A percentile compares a stretch with the other conserved stretches of the same genome.
Evolutionary conservation across 352 stramenopile genomes (phyloP).

Genomic region (Phytophthora citricola): DNA sequence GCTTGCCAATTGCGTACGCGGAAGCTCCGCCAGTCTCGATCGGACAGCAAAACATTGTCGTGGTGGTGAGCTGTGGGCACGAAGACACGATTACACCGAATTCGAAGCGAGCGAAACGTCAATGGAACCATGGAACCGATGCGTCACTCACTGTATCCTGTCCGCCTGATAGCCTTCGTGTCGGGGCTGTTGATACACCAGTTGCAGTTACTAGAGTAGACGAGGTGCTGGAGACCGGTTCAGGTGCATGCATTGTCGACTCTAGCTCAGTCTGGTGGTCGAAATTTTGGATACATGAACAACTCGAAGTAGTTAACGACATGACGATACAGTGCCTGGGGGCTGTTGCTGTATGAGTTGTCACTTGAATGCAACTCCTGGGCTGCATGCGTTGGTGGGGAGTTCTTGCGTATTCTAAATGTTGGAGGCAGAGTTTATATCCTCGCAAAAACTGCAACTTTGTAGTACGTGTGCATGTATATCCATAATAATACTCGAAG

Average conservation of each 20-base stretch:
- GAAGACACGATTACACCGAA: constrained; percentile 1
- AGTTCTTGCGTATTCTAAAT: too few species aligned
- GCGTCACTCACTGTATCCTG: constrained; percentile 12
- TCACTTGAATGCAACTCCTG: too few species aligned
- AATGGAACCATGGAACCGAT: constrained; percentile 26
- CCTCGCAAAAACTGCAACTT: too few species aligned
- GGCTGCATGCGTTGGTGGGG: too few species aligned
- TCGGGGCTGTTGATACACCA: background rate
- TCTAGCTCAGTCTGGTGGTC: background rate
- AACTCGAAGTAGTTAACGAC: constrained; percentile 5
- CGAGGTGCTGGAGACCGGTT: constrained; percentile 5
- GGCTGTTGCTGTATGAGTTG: too few species aligned
- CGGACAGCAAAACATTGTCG: constrained; percentile 19
- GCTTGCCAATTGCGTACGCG: constrained; percentile 10
- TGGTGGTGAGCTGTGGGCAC: background rate
- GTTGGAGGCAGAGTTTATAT: too few species aligned
- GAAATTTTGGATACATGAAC: constrained; percentile 1
- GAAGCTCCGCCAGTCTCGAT: constrained; percentile 7
- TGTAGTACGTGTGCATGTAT: too few species aligned
- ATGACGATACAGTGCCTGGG: background rate
- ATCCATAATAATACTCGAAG: too few species aligned
- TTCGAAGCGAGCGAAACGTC: constrained; percentile 12
- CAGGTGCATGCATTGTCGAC: background rate
- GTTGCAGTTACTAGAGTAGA: background rate
- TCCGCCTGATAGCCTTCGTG: background rate